phyloP scores from a whole-genome alignment of 2,329 filamentous ascomycete genomes.

The Trichoderma sp. region DNA sequence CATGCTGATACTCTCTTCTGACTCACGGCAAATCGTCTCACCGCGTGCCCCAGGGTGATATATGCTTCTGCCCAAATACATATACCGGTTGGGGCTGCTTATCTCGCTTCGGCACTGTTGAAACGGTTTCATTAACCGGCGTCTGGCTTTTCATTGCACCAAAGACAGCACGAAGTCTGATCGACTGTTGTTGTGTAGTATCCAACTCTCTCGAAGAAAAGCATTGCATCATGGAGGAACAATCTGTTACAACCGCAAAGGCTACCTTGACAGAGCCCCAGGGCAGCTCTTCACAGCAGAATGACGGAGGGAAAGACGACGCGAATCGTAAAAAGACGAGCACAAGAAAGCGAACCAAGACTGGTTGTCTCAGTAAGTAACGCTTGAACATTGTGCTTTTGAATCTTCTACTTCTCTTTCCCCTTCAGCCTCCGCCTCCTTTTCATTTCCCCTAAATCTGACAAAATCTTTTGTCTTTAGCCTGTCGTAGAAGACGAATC shows the following conservation, averaged over 20 bases:
- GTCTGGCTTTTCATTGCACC: background rate
- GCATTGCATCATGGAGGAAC: slow-evolving; percentile 20
- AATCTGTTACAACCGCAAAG: slow-evolving; percentile 6
- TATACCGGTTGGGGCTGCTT: background rate
- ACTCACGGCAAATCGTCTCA: background rate
- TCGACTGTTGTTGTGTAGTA: background rate
- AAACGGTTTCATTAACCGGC: background rate
- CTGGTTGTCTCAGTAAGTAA: slow-evolving; percentile 80
- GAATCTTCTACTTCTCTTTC: background rate
- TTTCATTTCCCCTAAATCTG: slow-evolving; percentile 21
- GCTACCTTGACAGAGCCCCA: slow-evolving; percentile 24
- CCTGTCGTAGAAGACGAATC: slow-evolving; percentile 91
- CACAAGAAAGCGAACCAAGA: slow-evolving; percentile 77
- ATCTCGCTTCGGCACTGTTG: background rate
- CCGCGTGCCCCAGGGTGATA: background rate
- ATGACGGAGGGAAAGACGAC: slow-evolving; percentile 43
- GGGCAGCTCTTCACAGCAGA: slow-evolving; percentile 36
- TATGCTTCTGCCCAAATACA: background rate
- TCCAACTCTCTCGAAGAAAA: background rate
- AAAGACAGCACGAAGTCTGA: background rate
- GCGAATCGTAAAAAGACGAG: slow-evolving; percentile 49
- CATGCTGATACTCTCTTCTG: background rate
- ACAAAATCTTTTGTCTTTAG: slow-evolving; percentile 43
- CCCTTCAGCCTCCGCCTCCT: background rate
- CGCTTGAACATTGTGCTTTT: background rate